Conservation (phyloP, 129 eudicot genomes). For the Tagetes erecta region DNA sequence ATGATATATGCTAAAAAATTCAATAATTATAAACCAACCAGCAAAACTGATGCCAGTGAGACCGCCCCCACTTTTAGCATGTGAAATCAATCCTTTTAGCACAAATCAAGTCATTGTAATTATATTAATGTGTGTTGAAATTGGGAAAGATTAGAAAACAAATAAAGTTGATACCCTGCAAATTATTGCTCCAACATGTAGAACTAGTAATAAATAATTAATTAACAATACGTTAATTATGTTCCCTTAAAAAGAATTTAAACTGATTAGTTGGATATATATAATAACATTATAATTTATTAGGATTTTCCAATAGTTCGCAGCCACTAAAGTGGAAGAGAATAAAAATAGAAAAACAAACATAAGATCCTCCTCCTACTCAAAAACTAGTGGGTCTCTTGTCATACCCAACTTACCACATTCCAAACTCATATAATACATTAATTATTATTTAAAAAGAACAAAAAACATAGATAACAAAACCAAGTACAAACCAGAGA, state of each 20-base stretch:
- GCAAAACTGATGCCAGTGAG: slow-evolving; percentile 32
- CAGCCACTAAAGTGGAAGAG: slow-evolving; percentile 18
- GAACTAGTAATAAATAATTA: background rate
- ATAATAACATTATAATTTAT: background rate
- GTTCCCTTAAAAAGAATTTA: background rate
- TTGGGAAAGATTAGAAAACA: slow-evolving; percentile 20
- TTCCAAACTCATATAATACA: slow-evolving; percentile 18
- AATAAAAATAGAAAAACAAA: background rate
- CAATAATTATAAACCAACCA: slow-evolving; percentile 17
- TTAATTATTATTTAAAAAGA: background rate
- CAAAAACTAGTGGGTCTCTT: slow-evolving; percentile 16
- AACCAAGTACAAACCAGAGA: background rate
- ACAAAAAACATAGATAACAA: background rate
- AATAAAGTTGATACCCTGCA: slow-evolving; percentile 25
- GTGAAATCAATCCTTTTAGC: slow-evolving; percentile 29
- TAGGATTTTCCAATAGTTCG: background rate
- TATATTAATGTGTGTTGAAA: slow-evolving; percentile 14
- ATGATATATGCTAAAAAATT: slow-evolving; percentile 4
- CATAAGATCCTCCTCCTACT: slow-evolving; percentile 10
- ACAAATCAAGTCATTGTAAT: slow-evolving; percentile 19
- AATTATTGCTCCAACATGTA: slow-evolving; percentile 20
- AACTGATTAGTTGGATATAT: background rate
- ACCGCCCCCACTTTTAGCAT: slow-evolving; percentile 26
- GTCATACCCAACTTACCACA: slow-evolving; percentile 31
- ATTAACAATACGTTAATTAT: background rate